Evolutionary conservation across 2,329 filamentous ascomycete species (phyloP).

Genomic region (Lachnellula hyalina): DNA sequence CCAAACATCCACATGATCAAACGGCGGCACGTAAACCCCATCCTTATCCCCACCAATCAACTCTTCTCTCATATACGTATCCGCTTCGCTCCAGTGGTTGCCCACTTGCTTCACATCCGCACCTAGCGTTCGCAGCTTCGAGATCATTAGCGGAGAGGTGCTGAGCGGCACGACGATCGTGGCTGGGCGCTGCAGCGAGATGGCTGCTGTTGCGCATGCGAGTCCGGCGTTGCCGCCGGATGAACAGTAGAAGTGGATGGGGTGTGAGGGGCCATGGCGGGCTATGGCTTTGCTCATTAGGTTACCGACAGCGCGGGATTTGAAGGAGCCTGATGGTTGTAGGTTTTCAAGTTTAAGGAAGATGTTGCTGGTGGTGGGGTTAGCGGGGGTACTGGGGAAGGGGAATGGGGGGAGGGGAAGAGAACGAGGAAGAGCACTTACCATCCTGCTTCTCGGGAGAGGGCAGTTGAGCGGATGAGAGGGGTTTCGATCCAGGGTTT

Average conservation of each 20-base stretch:
- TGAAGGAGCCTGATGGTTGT: constrained; percentile 82
- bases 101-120: constrained; percentile 66
- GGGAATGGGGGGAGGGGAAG: neutral
- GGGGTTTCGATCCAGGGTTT: constrained; percentile 28
- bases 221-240: constrained; percentile 81
- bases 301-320: constrained; percentile 72
- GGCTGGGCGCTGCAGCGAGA: constrained; percentile 55
- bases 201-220: constrained; percentile 71
- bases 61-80: constrained; percentile 56
- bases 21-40: constrained; percentile 64
- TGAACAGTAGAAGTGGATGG: constrained; percentile 69
- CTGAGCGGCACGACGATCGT: constrained; percentile 69
- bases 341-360: constrained; percentile 83
- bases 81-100: constrained; percentile 63
- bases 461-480: constrained; percentile 19
- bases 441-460: constrained; percentile 29
- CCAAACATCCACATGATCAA: constrained; percentile 65
- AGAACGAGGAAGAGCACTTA: constrained; percentile 1
- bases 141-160: constrained; percentile 64
- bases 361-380: constrained; percentile 43
- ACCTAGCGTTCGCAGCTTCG: constrained; percentile 64
- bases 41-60: constrained; percentile 42
- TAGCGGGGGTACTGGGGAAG: neutral
- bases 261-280: constrained; percentile 12
- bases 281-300: constrained; percentile 52